Base-by-base conservation (phyloP, 257 asterid genomes). In the Avicennia marina region DNA sequence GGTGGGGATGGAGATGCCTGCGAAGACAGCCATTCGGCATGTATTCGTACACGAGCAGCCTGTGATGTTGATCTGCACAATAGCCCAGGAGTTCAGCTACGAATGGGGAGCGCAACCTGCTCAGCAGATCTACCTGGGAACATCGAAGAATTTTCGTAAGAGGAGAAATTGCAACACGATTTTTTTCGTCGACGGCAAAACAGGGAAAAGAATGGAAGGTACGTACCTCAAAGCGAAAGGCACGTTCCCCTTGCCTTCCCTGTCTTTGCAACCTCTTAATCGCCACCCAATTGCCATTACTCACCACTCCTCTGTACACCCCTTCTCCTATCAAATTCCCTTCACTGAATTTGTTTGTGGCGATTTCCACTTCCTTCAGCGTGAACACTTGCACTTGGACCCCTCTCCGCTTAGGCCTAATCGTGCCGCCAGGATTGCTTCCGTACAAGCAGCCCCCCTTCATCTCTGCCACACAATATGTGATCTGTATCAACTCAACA, bases 51-150 rank as follows among this genome's bases (percentile, higher is more conserved):
- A 88, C 72, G 26, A 88, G 75, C 22, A 83, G 46, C 42, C 95
- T 72, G 31, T 85, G 88, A n/a, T 78, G 79, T 53, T 85, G 82
- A 66, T 88, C 96, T 0, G 96, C 96, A 34, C 95, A 85, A 44
- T 88, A 88, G 39, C 96, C 96, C 39, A 88, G 60, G 8, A 85
- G 85, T 67, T 88, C 79, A 4, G 73, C 69, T 55, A 85, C 65
- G 79, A 73, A 77, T 0, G 87, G 83, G 9, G 82, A 85, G 19
- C 75, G 72, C 56, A 88, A 63, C 3, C 78, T 75, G 72, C 96
- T 85, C 25, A 88, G 63, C 27, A 88, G 65, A 56, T 85, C 96
- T 41, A 88, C 96, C 94, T 87, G 77, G n/a, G n/a, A n/a, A n/a
- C n/a, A n/a, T n/a, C n/a, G n/a, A n/a, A n/a, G n/a, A n/a, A n/a